Conservation (phyloP, 1,284 basidiomycete genomes). For the Boletus smithii region DNA sequence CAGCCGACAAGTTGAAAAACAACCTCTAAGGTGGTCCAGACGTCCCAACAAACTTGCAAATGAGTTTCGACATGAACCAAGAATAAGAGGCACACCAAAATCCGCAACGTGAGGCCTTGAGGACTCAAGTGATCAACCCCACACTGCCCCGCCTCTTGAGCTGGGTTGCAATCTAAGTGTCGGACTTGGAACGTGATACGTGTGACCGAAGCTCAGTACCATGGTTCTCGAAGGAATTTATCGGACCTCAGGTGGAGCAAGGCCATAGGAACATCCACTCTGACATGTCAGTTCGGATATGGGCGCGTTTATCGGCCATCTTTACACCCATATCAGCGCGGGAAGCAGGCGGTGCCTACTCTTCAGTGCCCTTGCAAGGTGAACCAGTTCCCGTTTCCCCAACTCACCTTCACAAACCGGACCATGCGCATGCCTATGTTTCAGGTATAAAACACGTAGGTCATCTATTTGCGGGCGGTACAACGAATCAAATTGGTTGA, state of each 20-base stretch:
- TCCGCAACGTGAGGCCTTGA: too few species aligned
- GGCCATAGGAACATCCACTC: background rate
- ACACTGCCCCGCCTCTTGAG: background rate
- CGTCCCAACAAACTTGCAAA: background rate
- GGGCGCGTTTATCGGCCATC: background rate
- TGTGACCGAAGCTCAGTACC: background rate
- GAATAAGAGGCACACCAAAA: too few species aligned
- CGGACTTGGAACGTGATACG: background rate
- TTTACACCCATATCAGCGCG: background rate
- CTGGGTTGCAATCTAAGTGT: background rate
- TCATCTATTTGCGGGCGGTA: conserved; percentile 27
- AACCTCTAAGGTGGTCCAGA: background rate
- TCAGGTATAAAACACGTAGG: conserved; percentile 16
- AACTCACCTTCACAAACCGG: conserved; percentile 7
- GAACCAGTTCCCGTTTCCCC: background rate
- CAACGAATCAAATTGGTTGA: conserved; percentile 20
- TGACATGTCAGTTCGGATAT: conserved; percentile 2
- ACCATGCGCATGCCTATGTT: background rate
- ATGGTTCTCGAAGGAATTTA: background rate
- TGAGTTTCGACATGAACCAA: too few species aligned
- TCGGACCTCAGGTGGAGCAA: background rate
- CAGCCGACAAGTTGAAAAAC: background rate
- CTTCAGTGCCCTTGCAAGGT: background rate
- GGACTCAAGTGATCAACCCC: background rate
- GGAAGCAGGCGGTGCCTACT: background rate